Evolutionary conservation across 73 alveolate genomes (phyloP).

Genomic region (Paramecium pentaurelia): DNA sequence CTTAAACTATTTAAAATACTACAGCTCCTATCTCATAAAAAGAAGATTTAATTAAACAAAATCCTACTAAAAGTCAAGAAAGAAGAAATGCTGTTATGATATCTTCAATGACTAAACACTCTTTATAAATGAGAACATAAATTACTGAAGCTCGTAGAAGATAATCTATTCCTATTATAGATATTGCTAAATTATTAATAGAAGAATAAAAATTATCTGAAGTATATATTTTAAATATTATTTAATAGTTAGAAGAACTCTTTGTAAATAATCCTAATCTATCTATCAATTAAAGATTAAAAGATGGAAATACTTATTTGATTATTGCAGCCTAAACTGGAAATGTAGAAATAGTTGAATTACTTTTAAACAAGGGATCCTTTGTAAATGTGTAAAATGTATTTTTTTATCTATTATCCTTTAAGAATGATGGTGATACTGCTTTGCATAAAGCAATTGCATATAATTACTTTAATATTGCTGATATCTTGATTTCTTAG

Average conservation of each 20-base stretch:
- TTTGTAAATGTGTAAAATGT: constrained; percentile 11
- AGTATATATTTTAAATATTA: not conserved
- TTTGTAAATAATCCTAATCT: constrained; percentile 16
- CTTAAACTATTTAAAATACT: not conserved
- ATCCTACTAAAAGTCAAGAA: not conserved
- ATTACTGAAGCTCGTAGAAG: constrained; percentile 6
- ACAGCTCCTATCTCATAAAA: not conserved
- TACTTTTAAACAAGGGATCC: constrained; percentile 4
- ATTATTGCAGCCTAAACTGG: constrained; percentile 37
- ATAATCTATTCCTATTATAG: not conserved
- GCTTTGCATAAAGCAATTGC: constrained; percentile 39
- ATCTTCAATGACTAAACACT: constrained; percentile 25
- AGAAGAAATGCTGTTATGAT: not conserved
- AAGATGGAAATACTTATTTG: constrained; percentile 23
- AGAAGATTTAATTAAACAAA: not conserved
- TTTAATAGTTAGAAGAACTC: not conserved
- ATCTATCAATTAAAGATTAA: not conserved
- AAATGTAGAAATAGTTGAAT: not conserved
- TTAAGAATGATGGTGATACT: constrained; percentile 16
- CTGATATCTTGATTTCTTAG: not conserved
- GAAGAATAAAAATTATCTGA: constrained; percentile 1
- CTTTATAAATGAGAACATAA: not conserved
- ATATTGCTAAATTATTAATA: not conserved
- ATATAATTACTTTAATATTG: not conserved
- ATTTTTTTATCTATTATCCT: not conserved